phyloP scores from a whole-genome alignment of 495 filamentous ascomycete genomes.

The Podospora pseudocomata region DNA sequence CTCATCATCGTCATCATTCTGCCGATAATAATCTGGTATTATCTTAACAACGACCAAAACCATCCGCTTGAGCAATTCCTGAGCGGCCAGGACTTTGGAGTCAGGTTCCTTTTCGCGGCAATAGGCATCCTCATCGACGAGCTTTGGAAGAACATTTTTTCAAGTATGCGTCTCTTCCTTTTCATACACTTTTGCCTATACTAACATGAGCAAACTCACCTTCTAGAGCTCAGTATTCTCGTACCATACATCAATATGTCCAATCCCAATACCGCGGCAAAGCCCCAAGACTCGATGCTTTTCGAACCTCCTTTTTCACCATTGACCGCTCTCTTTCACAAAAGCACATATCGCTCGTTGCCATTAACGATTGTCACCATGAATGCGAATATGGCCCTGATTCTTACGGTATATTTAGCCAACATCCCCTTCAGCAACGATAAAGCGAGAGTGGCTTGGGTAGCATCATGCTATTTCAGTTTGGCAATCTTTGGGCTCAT shows the following conservation, averaged over 20 bases:
- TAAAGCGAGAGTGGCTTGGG: not conserved
- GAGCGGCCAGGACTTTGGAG: constrained; percentile 1
- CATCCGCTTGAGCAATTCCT: not conserved
- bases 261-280: not conserved
- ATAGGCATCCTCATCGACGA: not conserved
- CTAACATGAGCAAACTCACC: not conserved
- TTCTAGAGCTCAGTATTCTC: too few relatives aligned
- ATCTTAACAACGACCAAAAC: not conserved
- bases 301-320: not conserved
- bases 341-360: not conserved
- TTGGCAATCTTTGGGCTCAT: not conserved
- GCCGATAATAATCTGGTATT: not conserved
- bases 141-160: not conserved
- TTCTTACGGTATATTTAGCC: not conserved
- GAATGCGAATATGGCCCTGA: not conserved
- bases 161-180: not conserved
- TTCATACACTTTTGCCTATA: not conserved
- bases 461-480: not conserved
- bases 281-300: not conserved
- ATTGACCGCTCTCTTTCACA: not conserved
- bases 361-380: not conserved
- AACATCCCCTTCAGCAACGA: not conserved
- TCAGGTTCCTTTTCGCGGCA: not conserved
- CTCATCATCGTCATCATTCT: not conserved
- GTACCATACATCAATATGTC: not conserved